phyloP scores from a whole-genome alignment of 257 asterid genomes.

The Solanum dulcamara region DNA sequence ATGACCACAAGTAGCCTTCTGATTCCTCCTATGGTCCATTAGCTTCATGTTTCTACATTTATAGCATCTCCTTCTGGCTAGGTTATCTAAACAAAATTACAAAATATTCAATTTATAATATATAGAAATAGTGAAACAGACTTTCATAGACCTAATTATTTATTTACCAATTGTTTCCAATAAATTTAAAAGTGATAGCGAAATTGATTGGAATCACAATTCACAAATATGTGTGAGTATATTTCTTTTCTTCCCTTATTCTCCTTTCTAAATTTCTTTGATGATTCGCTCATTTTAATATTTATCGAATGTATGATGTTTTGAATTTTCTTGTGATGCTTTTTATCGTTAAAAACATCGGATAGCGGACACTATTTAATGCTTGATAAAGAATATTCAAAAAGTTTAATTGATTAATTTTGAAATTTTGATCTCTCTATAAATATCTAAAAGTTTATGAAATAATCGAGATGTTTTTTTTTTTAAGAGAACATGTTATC shows the following conservation, averaged over 20 bases:
- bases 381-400: too few species aligned
- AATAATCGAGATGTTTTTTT: background rate
- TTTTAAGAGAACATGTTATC: background rate
- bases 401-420: too few species aligned
- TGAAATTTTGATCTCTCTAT: too few species aligned
- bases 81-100: background rate
- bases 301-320: background rate
- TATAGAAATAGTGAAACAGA: background rate
- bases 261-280: background rate
- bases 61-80: background rate
- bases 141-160: background rate
- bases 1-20: background rate
- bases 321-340: background rate
- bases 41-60: background rate
- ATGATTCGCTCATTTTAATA: background rate
- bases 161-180: background rate
- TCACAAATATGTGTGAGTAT: background rate
- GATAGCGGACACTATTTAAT: too few species aligned
- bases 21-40: slow-evolving; percentile 1
- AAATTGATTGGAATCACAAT: background rate
- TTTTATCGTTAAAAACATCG: too few species aligned
- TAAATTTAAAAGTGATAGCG: background rate
- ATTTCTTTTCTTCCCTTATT: background rate
- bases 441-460: too few species aligned
- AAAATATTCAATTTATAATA: background rate